phyloP scores from a whole-genome alignment of 139 green algal genomes.

The Picocystis salinarum region DNA sequence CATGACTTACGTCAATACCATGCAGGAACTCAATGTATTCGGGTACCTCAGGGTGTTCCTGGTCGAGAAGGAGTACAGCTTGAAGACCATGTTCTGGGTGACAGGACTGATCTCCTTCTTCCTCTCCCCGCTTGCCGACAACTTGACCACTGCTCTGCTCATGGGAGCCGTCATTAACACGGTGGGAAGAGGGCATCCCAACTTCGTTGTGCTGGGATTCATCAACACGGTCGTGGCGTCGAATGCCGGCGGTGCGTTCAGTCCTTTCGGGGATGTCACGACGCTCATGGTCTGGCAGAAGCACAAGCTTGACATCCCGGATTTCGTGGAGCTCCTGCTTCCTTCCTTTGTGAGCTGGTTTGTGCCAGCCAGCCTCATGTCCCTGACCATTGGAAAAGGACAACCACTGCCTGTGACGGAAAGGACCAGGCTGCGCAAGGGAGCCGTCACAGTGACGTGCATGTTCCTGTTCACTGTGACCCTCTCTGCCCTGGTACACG shows the following conservation, averaged over 20 bases:
- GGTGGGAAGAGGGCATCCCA: conserved; percentile 5
- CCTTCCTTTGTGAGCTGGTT: conserved; percentile 17
- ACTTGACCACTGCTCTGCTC: conserved; percentile 13
- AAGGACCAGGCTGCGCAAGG: neutral
- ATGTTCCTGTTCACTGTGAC: conserved; percentile 13
- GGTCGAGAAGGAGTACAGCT: conserved; percentile 6
- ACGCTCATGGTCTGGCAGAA: conserved; percentile 21
- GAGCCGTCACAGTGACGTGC: conserved; percentile 5
- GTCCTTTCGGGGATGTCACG: conserved; percentile 15
- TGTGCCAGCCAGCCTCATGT: neutral
- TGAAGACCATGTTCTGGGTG: conserved; percentile 12
- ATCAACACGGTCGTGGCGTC: conserved; percentile 16
- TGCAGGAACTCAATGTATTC: conserved; percentile 12
- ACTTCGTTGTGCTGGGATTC: conserved; percentile 9
- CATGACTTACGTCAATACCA: conserved; percentile 14
- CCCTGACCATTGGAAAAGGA: neutral
- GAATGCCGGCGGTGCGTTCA: conserved; percentile 15
- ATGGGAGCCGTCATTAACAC: conserved; percentile 12
- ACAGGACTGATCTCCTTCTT: conserved; percentile 10
- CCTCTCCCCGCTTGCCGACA: conserved; percentile 13
- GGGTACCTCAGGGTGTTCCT: conserved; percentile 3
- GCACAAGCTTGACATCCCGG: conserved; percentile 9
- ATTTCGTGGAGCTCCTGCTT: conserved; percentile 9
- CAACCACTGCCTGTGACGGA: neutral
- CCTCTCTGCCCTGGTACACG: conserved; percentile 11